Percentiles rank a stretch among this genome's conserved stretches.
phyloP scores from a whole-genome alignment of 257 asterid species.

The Petunia secreta region DNA sequence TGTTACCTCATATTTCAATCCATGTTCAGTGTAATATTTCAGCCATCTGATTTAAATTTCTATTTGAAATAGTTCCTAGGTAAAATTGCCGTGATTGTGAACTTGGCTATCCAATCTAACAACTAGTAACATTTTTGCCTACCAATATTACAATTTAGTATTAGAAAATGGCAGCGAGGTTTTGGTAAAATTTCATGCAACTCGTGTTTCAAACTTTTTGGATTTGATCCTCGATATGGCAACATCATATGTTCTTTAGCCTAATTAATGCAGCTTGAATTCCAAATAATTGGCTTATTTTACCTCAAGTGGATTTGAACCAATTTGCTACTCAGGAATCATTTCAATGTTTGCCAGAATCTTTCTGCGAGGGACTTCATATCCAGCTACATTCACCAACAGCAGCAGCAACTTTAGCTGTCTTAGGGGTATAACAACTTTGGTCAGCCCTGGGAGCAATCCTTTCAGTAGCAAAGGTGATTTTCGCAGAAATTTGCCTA shows the following conservation, averaged over 20 bases:
- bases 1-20: background rate
- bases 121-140: background rate
- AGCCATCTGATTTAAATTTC: background rate
- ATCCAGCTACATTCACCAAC: slow-evolving; percentile 9
- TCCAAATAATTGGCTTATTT: background rate
- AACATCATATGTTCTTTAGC: background rate
- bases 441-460: slow-evolving; percentile 35
- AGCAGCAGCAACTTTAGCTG: slow-evolving; percentile 30
- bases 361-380: slow-evolving; percentile 36
- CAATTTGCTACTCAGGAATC: slow-evolving; percentile 19
- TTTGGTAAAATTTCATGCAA: background rate
- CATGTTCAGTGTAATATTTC: background rate
- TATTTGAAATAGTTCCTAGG: background rate
- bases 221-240: background rate
- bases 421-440: slow-evolving; percentile 34
- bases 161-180: background rate
- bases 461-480: slow-evolving; percentile 34
- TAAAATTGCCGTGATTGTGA: background rate
- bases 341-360: slow-evolving; percentile 31
- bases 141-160: background rate
- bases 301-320: background rate
- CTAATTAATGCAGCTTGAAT: slow-evolving; percentile 7
- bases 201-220: background rate
- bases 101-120: background rate
- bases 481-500: slow-evolving; percentile 48